Conservation (phyloP, 805 yeast species). For the Starmerella asiatica region DNA sequence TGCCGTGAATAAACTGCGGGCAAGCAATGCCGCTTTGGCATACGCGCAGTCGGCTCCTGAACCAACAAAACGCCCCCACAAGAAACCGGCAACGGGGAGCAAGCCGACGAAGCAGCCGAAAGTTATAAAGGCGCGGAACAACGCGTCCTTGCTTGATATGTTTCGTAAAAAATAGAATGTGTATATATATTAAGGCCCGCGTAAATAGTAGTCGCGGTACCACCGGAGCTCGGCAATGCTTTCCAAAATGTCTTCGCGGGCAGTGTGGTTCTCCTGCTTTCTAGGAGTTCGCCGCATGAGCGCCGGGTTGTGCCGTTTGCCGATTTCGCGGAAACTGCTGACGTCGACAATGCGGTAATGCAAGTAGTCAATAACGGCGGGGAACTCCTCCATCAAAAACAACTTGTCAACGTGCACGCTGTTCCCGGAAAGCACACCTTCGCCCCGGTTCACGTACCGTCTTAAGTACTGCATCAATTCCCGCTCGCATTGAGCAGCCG, state of each 20-base stretch:
- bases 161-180: conserved; percentile 32
- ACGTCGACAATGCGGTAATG: conserved; percentile 83
- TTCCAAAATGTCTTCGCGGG: conserved; percentile 75
- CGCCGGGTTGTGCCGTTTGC: conserved; percentile 59
- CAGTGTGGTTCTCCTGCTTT: conserved; percentile 69
- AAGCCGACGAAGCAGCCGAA: conserved; percentile 8
- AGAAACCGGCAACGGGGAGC: background rate
- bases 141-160: conserved; percentile 26
- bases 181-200: background rate
- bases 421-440: conserved; percentile 79
- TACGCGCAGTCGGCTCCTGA: conserved; percentile 12
- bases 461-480: conserved; percentile 53
- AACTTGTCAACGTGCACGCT: conserved; percentile 82
- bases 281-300: conserved; percentile 44
- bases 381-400: conserved; percentile 75
- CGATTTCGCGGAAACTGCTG: conserved; percentile 69
- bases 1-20: conserved; percentile 9
- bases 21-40: conserved; percentile 5
- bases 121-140: conserved; percentile 18
- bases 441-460: conserved; percentile 32
- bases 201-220: conserved; percentile 52
- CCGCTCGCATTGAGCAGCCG: conserved; percentile 46
- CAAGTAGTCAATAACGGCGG: conserved; percentile 42
- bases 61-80: conserved; percentile 9
- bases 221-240: conserved; percentile 73